phyloP scores from a whole-genome alignment of 495 filamentous ascomycete genomes.

The Penicillium longicatenatum region DNA sequence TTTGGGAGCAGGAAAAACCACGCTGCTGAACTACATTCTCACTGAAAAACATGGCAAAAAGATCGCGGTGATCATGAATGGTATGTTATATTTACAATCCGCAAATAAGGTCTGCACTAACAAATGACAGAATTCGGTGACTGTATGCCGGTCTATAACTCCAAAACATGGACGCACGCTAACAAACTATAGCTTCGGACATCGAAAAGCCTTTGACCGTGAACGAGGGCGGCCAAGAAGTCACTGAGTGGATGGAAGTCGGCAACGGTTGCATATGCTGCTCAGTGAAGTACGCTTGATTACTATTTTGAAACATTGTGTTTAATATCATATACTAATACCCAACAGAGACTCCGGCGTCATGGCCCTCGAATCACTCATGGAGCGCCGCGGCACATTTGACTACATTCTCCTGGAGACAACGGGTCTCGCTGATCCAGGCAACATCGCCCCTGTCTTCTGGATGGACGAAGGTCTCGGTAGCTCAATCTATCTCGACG shows the following conservation, averaged over 20 bases:
- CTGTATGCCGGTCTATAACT: slow-evolving; percentile 56
- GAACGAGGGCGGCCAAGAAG: slow-evolving; percentile 79
- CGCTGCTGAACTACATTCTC: slow-evolving; percentile 92
- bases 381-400: slow-evolving; percentile 89
- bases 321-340: neutral
- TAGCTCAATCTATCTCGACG: slow-evolving; percentile 92
- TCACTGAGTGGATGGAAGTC: slow-evolving; percentile 93
- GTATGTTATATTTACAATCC: slow-evolving; percentile 41
- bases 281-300: slow-evolving; percentile 77
- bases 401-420: slow-evolving; percentile 99
- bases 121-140: slow-evolving; percentile 79
- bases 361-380: slow-evolving; percentile 91
- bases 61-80: slow-evolving; percentile 97
- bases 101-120: slow-evolving; percentile 18
- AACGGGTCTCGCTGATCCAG: slow-evolving; percentile 91
- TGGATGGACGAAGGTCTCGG: slow-evolving; percentile 96
- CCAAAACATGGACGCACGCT: slow-evolving; percentile 3
- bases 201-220: slow-evolving; percentile 94
- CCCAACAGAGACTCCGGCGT: slow-evolving; percentile 82
- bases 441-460: slow-evolving; percentile 93
- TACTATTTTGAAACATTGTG: neutral
- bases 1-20: slow-evolving; percentile 93
- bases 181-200: slow-evolving; percentile 64
- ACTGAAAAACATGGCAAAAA: slow-evolving; percentile 93
- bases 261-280: slow-evolving; percentile 98